Conservation (phyloP, 805 yeast species). For the Candida sonorensis region DNA sequence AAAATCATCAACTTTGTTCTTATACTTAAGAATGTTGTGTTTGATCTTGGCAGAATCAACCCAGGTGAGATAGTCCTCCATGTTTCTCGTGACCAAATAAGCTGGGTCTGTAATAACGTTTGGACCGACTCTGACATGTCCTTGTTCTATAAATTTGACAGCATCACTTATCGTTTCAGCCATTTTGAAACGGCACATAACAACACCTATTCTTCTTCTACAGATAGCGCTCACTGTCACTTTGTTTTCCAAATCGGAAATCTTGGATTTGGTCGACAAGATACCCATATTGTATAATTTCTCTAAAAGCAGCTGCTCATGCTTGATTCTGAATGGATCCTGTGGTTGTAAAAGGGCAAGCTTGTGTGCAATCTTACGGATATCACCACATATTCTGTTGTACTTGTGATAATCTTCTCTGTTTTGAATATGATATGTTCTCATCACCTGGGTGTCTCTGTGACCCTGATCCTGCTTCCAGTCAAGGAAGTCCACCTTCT, state of each 20-base stretch:
- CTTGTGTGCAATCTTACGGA: constrained; percentile 80
- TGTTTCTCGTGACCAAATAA: constrained; percentile 79
- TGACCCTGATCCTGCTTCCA: constrained; percentile 97
- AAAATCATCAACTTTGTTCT: constrained; percentile 63
- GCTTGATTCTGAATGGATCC: constrained; percentile 82
- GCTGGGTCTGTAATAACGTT: constrained; percentile 95
- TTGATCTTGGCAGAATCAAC: constrained; percentile 93
- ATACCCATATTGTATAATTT: constrained; percentile 87
- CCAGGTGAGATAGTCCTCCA: constrained; percentile 98
- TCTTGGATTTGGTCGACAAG: constrained; percentile 79
- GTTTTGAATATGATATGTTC: constrained; percentile 87
- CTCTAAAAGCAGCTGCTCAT: constrained; percentile 81
- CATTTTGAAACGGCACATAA: constrained; percentile 92
- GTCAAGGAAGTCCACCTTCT: constrained; percentile 92
- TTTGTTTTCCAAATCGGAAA: constrained; percentile 86
- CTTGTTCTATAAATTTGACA: constrained; percentile 88
- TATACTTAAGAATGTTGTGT: constrained; percentile 79
- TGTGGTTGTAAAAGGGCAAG: constrained; percentile 78
- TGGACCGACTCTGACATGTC: constrained; percentile 97
- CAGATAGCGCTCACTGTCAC: constrained; percentile 90
- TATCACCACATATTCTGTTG: constrained; percentile 86
- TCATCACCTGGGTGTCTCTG: constrained; percentile 94
- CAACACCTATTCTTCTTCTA: constrained; percentile 87
- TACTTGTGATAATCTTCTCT: constrained; percentile 95
- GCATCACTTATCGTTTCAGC: constrained; percentile 86